Evolutionary conservation across 1,284 basidiomycete genomes (phyloP), one percentile per base, ranked within the genome.

Genomic region (Vanrija humicola): DNA sequence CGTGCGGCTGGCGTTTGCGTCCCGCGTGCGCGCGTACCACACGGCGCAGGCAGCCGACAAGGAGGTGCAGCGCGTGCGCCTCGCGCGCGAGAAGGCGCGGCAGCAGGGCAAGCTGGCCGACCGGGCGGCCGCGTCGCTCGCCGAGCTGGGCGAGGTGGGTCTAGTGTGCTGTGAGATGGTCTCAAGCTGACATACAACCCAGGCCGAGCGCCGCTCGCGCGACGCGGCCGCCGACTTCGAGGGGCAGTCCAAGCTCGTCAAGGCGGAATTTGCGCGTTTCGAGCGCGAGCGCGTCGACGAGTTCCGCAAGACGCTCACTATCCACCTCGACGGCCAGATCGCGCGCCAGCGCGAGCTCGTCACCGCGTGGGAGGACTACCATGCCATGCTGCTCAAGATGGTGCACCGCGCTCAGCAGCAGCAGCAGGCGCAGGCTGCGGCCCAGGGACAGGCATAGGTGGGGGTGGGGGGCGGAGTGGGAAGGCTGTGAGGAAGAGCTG

Each of bases 231-330:
- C 85, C 51, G 90, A 96, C 61, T 98, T 90, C 69, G 92, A 97
- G 45, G 83, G 87, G 28, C 87, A 89, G 6, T 88, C 90, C 26
- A 86, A 86, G 62, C 79, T 96, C 25, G 87, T 93, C 67, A 98
- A 98, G 77, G 78, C 82, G 5, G 96, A 99, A 77, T 86, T 96
- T 67, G 86, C 85, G n/a, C 80, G 93, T 34, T 97, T 98, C 70
- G 95, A 99, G 77, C 83, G 86, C 67, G 94, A 97, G 75, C 84
- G 93, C 44, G 84, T 98, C 28, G 86, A 90, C 46, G 75, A 77
- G 57, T 75, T 77, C 58, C 72, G 73, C 47, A 44, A 50, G n/a
- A 68, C 69, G 21, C 52, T 77, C 40, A 66, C 70, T 53, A 46
- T 39, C 42, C 69, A 76, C 52, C 62, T 77, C 47, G 70, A 75